Evolutionary conservation across 495 filamentous ascomycete genomes (phyloP).

Genomic region (Glarea lozoyensis): DNA sequence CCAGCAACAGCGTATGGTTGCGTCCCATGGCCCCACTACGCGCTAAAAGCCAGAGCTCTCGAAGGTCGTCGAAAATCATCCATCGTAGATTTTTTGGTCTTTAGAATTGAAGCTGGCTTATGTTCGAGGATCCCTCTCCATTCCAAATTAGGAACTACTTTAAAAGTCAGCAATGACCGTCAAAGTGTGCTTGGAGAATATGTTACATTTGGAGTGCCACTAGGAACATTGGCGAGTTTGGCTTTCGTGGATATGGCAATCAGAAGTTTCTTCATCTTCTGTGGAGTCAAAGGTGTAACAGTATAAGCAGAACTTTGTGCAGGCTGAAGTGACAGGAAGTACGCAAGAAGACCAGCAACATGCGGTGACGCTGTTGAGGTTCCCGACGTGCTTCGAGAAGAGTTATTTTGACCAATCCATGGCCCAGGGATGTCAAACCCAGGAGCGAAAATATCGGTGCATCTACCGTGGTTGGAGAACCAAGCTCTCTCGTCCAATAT

Average conservation of each 20-base stretch:
- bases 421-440: slow-evolving; percentile 95
- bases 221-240: slow-evolving; percentile 78
- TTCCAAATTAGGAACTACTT: no score
- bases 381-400: slow-evolving; percentile 95
- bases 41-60: no score
- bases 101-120: no score
- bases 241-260: slow-evolving; percentile 75
- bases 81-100: no score
- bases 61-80: no score
- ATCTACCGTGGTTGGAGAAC: slow-evolving; percentile 99
- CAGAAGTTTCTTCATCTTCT: slow-evolving; percentile 85
- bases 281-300: slow-evolving; percentile 80
- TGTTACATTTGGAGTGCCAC: slow-evolving; percentile 72
- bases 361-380: slow-evolving; percentile 99
- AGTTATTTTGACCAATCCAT: slow-evolving; percentile 92
- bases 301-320: slow-evolving; percentile 79
- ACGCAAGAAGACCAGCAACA: slow-evolving; percentile 91
- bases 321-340: slow-evolving; percentile 95
- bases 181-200: no score
- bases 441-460: slow-evolving; percentile 98
- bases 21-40: no score
- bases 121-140: no score
- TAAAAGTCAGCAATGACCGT: no score
- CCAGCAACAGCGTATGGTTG: no score
- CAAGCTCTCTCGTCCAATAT: slow-evolving; percentile 93